A percentile compares a stretch with the other conserved stretches of the same genome.
Conservation (phyloP, 1,139 yeast species). For the Groenewaldozyma sp. region DNA sequence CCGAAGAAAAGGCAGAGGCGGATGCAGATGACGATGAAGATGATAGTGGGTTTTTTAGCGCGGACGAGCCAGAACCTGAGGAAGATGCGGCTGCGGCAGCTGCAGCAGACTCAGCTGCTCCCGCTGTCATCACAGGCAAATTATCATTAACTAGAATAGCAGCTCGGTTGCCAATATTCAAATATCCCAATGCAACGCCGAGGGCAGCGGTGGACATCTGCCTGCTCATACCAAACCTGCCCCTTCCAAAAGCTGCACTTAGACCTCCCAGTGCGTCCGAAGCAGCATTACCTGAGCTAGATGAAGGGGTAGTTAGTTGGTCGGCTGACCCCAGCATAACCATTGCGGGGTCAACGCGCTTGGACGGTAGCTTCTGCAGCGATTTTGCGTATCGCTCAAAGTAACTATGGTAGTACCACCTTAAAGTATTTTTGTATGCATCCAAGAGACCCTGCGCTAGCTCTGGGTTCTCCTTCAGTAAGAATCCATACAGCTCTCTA, state of each 20-base stretch:
- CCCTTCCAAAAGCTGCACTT: neutral
- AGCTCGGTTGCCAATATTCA: constrained; percentile 49
- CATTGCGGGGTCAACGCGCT: constrained; percentile 40
- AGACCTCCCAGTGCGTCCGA: neutral
- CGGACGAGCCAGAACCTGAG: neutral
- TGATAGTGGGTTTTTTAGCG: too few relatives aligned
- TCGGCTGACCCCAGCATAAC: constrained; percentile 41
- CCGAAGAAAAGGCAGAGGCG: neutral
- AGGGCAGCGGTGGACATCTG: constrained; percentile 7
- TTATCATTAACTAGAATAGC: constrained; percentile 45
- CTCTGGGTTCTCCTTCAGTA: constrained; percentile 46
- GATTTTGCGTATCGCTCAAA: constrained; percentile 75
- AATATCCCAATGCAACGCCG: constrained; percentile 33
- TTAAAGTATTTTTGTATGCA: constrained; percentile 82
- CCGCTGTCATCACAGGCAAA: constrained; percentile 67
- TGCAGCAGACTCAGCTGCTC: constrained; percentile 73
- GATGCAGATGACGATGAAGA: neutral
- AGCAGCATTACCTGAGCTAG: constrained; percentile 3
- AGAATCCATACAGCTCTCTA: constrained; percentile 51
- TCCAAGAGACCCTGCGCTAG: constrained; percentile 65
- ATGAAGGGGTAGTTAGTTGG: constrained; percentile 9
- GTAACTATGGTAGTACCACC: constrained; percentile 80
- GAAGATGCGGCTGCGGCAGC: constrained; percentile 27
- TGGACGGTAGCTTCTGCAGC: constrained; percentile 51
- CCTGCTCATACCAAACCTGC: constrained; percentile 2